Evolutionary conservation across 1,284 basidiomycete genomes (phyloP).

Genomic region (Amylostereum areolatum): DNA sequence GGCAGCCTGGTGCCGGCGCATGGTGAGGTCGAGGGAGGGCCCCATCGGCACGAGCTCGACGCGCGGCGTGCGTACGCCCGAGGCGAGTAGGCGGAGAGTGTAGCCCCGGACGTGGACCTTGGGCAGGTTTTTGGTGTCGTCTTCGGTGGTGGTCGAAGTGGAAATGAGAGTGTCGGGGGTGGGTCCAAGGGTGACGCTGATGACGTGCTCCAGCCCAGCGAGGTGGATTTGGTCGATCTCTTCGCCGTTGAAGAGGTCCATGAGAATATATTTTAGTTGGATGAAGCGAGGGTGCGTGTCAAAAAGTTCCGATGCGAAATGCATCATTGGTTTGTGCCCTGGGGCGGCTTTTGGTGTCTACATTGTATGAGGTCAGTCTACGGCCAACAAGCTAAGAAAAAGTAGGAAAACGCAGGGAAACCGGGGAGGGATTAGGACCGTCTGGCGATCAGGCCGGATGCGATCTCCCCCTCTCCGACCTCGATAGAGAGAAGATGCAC

Average conservation of each 20-base stretch:
- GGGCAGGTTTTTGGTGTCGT: slow-evolving; percentile 54
- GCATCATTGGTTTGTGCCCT: slow-evolving; percentile 91
- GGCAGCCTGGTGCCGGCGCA: slow-evolving; percentile 73
- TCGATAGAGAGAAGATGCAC: slow-evolving; percentile 34
- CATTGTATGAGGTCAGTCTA: neutral
- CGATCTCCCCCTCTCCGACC: too few relatives aligned
- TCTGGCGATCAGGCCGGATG: too few relatives aligned
- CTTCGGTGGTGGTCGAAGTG: slow-evolving; percentile 27
- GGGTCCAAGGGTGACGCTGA: slow-evolving; percentile 79
- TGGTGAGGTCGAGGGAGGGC: slow-evolving; percentile 79
- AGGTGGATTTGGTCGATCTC: slow-evolving; percentile 81
- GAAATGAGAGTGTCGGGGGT: slow-evolving; percentile 47
- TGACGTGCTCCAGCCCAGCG: slow-evolving; percentile 85
- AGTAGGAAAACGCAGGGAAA: too few relatives aligned
- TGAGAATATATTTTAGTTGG: slow-evolving; percentile 90
- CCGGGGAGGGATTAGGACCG: too few relatives aligned
- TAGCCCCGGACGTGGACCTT: slow-evolving; percentile 88
- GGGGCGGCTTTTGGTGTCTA: slow-evolving; percentile 85
- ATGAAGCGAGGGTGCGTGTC: slow-evolving; percentile 86
- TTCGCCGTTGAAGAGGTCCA: slow-evolving; percentile 89
- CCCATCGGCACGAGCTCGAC: slow-evolving; percentile 88
- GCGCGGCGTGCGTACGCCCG: slow-evolving; percentile 74
- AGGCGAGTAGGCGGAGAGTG: slow-evolving; percentile 69
- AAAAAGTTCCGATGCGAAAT: slow-evolving; percentile 93
- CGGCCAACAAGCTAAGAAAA: neutral